These are phyloP conservation scores for Gymnopilus dilepis DNA, from an alignment of 768 basidiomycete species.

Conservation along the genomic window DNA sequence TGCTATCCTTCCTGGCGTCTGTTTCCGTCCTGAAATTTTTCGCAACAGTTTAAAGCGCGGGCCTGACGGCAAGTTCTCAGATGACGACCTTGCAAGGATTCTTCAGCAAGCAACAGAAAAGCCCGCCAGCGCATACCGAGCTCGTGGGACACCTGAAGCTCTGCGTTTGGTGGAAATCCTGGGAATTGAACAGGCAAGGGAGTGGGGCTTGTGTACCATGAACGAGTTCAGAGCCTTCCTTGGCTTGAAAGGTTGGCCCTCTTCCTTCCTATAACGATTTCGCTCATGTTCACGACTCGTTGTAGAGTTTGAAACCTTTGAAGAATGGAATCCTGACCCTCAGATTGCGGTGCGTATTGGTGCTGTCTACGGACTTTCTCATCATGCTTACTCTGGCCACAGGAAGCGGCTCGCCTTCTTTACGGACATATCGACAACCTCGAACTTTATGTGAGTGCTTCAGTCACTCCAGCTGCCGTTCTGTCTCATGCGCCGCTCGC, in stretches of 20 bases:
- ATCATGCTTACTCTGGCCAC: neutral
- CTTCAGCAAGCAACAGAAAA: constrained; percentile 17
- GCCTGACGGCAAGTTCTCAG: constrained; percentile 18
- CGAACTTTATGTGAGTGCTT: constrained; percentile 36
- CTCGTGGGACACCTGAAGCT: constrained; percentile 50
- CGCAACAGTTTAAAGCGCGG: constrained; percentile 12
- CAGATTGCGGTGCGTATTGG: constrained; percentile 5
- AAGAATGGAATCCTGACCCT: constrained; percentile 54
- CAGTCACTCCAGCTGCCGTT: neutral
- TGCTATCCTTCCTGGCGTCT: neutral
- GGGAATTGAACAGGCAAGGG: constrained; percentile 57
- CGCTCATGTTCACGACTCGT: neutral
- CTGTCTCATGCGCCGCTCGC: constrained; percentile 8
- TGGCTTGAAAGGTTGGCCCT: constrained; percentile 46
- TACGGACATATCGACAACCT: constrained; percentile 41
- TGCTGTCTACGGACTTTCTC: neutral
- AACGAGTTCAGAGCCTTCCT: constrained; percentile 60
- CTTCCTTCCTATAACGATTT: neutral
- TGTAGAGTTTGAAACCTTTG: constrained; percentile 48
- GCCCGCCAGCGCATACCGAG: constrained; percentile 32
- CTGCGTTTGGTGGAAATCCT: constrained; percentile 59
- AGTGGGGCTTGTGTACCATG: constrained; percentile 62
- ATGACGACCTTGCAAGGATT: constrained; percentile 18
- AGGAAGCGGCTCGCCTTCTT: constrained; percentile 33
- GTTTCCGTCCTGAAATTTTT: neutral